Percentiles rank a stretch among this genome's conserved stretches.
phyloP scores from a whole-genome alignment of 2,329 filamentous ascomycete species.

The Curvularia eragrostidis region DNA sequence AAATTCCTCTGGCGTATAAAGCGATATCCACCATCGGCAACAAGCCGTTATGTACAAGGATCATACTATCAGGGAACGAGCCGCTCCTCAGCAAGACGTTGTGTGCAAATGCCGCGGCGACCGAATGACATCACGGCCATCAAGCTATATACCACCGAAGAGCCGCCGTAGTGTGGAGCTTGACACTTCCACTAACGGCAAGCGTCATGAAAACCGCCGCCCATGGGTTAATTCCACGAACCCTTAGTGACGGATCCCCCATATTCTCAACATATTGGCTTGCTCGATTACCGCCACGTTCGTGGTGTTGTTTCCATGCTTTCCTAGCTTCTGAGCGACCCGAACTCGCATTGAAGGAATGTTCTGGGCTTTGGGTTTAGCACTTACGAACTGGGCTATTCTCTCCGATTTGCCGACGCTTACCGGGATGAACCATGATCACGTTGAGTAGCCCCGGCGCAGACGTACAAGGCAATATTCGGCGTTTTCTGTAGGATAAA shows the following conservation, averaged over 20 bases:
- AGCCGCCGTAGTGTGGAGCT: not conserved
- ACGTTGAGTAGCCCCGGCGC: not conserved
- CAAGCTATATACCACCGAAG: not conserved
- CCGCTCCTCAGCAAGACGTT: not conserved
- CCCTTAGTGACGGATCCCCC: not conserved
- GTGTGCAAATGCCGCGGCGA: not conserved
- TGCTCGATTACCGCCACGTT: not conserved
- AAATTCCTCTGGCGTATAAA: not conserved
- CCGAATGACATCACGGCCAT: not conserved
- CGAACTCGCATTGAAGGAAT: not conserved
- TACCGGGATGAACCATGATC: not conserved
- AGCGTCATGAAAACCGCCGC: not conserved
- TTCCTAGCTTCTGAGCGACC: not conserved
- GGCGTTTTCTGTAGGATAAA: not conserved
- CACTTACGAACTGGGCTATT: not conserved
- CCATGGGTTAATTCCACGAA: not conserved
- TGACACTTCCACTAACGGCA: not conserved
- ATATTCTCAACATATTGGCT: not conserved
- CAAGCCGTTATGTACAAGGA: not conserved
- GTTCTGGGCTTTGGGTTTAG: not conserved
- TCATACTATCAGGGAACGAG: not conserved
- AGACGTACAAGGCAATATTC: not conserved
- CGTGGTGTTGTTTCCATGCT: not conserved
- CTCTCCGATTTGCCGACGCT: not conserved
- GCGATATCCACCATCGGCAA: not conserved